Conservation (phyloP, 2,329 filamentous ascomycete genomes). For the Didymellaceae sp. region DNA sequence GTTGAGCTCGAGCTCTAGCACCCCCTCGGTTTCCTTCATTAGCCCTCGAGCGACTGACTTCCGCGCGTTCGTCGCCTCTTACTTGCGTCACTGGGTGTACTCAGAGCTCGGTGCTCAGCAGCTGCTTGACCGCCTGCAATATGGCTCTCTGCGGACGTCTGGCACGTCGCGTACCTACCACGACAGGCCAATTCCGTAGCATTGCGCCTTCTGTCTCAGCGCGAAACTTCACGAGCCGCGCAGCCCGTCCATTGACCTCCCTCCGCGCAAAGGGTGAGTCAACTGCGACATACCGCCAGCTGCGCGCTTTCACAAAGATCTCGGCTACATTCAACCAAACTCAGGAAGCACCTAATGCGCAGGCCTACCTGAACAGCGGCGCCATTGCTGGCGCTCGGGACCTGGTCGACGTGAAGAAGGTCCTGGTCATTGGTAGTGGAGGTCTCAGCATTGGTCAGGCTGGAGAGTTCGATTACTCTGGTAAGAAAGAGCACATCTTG, state of each 20-base stretch:
- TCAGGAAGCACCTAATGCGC: slow-evolving; percentile 77
- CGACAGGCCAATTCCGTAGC: slow-evolving; percentile 43
- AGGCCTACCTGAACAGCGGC: slow-evolving; percentile 89
- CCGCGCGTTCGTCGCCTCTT: slow-evolving; percentile 27
- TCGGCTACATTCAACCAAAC: slow-evolving; percentile 50
- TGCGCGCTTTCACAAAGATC: slow-evolving; percentile 49
- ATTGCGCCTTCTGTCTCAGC: slow-evolving; percentile 37
- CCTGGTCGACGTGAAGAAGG: slow-evolving; percentile 91
- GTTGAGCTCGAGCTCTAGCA: slow-evolving; percentile 39
- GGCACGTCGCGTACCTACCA: slow-evolving; percentile 49
- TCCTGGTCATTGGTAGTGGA: slow-evolving; percentile 93
- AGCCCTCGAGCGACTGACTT: slow-evolving; percentile 26
- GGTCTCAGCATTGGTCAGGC: slow-evolving; percentile 96
- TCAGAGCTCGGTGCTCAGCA: slow-evolving; percentile 42
- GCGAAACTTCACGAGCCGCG: slow-evolving; percentile 43
- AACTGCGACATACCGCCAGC: slow-evolving; percentile 41
- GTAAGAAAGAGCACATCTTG: slow-evolving; percentile 55
- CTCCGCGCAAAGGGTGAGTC: slow-evolving; percentile 42
- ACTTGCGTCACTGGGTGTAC: slow-evolving; percentile 20
- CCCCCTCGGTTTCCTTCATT: slow-evolving; percentile 37
- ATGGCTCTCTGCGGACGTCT: slow-evolving; percentile 53
- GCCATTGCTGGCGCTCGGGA: slow-evolving; percentile 78
- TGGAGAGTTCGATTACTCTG: slow-evolving; percentile 98
- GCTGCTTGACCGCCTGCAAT: slow-evolving; percentile 40
- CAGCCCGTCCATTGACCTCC: slow-evolving; percentile 40